Evolutionary conservation across 2,329 filamentous ascomycete species (phyloP).

Genomic region (Stemphylium vesicarium): DNA sequence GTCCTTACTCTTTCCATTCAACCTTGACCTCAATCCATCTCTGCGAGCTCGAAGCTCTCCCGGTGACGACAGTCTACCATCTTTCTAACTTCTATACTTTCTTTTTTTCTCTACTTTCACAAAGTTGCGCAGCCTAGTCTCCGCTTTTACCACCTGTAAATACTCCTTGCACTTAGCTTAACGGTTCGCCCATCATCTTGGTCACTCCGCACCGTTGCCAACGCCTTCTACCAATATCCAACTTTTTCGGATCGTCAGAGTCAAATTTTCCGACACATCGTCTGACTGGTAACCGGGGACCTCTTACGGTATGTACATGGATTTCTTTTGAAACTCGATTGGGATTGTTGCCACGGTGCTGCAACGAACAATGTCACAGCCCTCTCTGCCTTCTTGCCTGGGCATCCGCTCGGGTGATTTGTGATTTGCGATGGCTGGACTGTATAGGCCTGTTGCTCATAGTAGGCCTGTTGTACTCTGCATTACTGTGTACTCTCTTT

Average conservation of each 20-base stretch:
- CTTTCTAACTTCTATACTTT: conserved; percentile 24
- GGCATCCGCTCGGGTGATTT: conserved; percentile 15
- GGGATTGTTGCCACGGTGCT: conserved; percentile 35
- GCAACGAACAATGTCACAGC: conserved; percentile 45
- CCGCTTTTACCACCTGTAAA: conserved; percentile 17
- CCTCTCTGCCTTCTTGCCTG: conserved; percentile 23
- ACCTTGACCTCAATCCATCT: conserved; percentile 19
- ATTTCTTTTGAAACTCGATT: conserved; percentile 43
- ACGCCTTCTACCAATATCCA: neutral
- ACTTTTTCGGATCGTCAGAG: conserved; percentile 7
- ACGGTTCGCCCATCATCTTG: conserved; percentile 17
- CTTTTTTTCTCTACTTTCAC: conserved; percentile 23
- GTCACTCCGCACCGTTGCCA: conserved; percentile 1
- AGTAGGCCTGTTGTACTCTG: conserved; percentile 16
- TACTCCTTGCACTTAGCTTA: conserved; percentile 15
- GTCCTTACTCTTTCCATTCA: conserved; percentile 24
- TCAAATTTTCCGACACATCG: conserved; percentile 29
- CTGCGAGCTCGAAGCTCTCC: conserved; percentile 40
- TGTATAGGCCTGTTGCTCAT: conserved; percentile 7
- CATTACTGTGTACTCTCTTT: conserved; percentile 23
- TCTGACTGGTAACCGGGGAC: conserved; percentile 37
- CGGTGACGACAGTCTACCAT: conserved; percentile 17
- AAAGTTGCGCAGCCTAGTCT: conserved; percentile 21
- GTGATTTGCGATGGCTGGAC: conserved; percentile 8
- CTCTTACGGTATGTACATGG: conserved; percentile 50